These are phyloP conservation scores for Microstroma glucosiphilum DNA, from an alignment of 1,284 basidiomycete species.

Conservation along the genomic window DNA sequence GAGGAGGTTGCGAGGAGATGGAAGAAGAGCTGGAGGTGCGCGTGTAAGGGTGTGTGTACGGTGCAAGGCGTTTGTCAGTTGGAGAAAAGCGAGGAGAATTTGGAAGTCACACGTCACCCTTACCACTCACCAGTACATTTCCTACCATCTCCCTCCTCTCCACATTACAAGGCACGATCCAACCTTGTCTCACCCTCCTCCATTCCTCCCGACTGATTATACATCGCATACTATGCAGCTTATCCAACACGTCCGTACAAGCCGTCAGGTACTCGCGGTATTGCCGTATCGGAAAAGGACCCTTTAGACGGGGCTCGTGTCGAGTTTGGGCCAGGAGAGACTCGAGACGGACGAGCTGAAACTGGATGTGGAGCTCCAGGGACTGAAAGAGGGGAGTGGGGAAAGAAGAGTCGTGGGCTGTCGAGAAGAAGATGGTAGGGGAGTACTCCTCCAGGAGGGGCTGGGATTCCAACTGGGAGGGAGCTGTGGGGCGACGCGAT, in stretches of 20 bases:
- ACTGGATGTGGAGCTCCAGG: conserved; percentile 89
- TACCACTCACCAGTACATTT: conserved; percentile 62
- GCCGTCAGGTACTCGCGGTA: conserved; percentile 79
- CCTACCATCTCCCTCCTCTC: conserved; percentile 76
- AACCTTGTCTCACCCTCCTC: conserved; percentile 64
- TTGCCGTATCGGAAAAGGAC: conserved; percentile 56
- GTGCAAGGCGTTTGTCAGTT: no score
- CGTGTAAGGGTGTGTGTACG: not conserved
- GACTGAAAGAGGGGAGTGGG: conserved; percentile 18
- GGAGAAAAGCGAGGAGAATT: not conserved
- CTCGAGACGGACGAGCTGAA: conserved; percentile 66
- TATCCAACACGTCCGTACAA: conserved; percentile 69
- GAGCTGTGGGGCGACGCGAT: not conserved
- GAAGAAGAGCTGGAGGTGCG: conserved; percentile 62
- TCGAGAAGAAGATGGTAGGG: not conserved
- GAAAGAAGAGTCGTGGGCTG: no score
- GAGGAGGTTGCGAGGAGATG: conserved; percentile 81
- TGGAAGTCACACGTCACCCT: not conserved
- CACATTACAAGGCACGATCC: conserved; percentile 70
- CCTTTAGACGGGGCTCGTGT: conserved; percentile 85
- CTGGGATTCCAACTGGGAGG: conserved; percentile 10
- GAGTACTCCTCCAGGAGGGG: not conserved
- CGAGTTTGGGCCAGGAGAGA: conserved; percentile 73
- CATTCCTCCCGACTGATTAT: conserved; percentile 89
- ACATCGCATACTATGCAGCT: conserved; percentile 85